Evolutionary conservation across 2,329 filamentous ascomycete species (phyloP).

Genomic region (Phialocephala sp.): DNA sequence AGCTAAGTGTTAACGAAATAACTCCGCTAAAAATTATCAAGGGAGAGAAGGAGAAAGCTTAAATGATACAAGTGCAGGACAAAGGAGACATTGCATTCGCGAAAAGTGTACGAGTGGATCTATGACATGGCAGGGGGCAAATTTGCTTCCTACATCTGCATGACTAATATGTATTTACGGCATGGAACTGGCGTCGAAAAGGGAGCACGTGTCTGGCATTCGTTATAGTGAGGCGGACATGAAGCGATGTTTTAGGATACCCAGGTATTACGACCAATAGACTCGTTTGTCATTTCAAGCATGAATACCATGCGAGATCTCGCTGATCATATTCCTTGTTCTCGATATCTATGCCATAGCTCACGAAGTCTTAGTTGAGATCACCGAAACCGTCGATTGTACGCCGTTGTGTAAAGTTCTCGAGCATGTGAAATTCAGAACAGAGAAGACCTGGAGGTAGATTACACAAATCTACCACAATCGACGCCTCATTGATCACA

Average conservation of each 20-base stretch:
- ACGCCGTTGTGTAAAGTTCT: background rate
- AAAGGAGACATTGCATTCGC: background rate
- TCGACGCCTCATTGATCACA: background rate
- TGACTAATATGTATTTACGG: background rate
- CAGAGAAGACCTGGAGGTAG: background rate
- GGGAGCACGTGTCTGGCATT: background rate
- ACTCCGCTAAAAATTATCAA: conserved; percentile 24
- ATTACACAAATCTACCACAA: background rate
- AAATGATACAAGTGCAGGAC: background rate
- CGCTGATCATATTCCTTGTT: background rate
- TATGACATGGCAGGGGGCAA: background rate
- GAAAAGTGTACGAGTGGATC: background rate
- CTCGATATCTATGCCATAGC: too few species aligned
- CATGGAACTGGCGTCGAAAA: background rate
- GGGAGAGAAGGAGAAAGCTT: conserved; percentile 1
- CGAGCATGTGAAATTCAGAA: background rate
- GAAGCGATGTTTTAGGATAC: conserved; percentile 7
- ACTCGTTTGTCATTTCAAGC: background rate
- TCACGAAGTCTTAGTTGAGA: too few species aligned
- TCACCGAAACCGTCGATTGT: background rate
- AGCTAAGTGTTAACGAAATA: conserved; percentile 19
- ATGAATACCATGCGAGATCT: background rate
- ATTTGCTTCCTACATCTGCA: background rate
- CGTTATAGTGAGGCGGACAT: background rate
- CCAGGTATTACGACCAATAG: conserved; percentile 1